These are phyloP conservation scores for Wickerhamia fluorescens DNA, from an alignment of 805 yeast genomes.

Conservation along the genomic window DNA sequence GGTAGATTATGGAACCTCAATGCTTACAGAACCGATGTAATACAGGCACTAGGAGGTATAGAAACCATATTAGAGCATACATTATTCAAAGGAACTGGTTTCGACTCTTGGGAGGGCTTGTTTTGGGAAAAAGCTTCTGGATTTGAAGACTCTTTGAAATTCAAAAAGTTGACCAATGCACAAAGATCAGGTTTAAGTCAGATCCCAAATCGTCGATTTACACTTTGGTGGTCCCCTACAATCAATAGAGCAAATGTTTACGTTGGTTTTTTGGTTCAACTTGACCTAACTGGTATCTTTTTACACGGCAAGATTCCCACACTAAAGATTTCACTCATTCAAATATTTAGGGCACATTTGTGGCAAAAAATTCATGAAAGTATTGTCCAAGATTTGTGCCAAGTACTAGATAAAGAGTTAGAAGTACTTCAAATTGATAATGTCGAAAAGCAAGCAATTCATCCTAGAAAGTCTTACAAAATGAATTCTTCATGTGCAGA, in stretches of 20 bases:
- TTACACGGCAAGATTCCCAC: slow-evolving; percentile 98
- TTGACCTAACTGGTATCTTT: slow-evolving; percentile 94
- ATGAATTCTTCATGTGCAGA: slow-evolving; percentile 97
- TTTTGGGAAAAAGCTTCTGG: slow-evolving; percentile 99
- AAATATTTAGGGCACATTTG: slow-evolving; percentile 93
- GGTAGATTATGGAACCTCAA: slow-evolving; percentile 93
- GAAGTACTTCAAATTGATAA: slow-evolving; percentile 76
- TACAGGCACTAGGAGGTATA: slow-evolving; percentile 95
- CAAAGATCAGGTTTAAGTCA: slow-evolving; percentile 96
- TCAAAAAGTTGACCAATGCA: slow-evolving; percentile 92
- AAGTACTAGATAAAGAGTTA: slow-evolving; percentile 81
- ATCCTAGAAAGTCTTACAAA: slow-evolving; percentile 94
- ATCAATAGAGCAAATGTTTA: slow-evolving; percentile 96
- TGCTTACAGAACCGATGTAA: slow-evolving; percentile 90
- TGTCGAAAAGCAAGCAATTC: slow-evolving; percentile 88
- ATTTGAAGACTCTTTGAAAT: slow-evolving; percentile 91
- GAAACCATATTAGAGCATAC: slow-evolving; percentile 95
- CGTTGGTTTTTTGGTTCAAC: slow-evolving; percentile 93
- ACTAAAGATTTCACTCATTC: slow-evolving; percentile 87
- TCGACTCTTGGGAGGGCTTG: slow-evolving; percentile 96
- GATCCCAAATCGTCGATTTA: slow-evolving; percentile 94
- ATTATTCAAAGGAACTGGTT: slow-evolving; percentile 92
- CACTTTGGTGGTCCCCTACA: slow-evolving; percentile 99
- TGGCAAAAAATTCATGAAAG: slow-evolving; percentile 99
- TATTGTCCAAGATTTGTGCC: slow-evolving; percentile 87